A percentile compares a stretch with the other conserved stretches of the same genome.
Conservation (phyloP, 257 asterid genomes). For the Ilex aquifolium region DNA sequence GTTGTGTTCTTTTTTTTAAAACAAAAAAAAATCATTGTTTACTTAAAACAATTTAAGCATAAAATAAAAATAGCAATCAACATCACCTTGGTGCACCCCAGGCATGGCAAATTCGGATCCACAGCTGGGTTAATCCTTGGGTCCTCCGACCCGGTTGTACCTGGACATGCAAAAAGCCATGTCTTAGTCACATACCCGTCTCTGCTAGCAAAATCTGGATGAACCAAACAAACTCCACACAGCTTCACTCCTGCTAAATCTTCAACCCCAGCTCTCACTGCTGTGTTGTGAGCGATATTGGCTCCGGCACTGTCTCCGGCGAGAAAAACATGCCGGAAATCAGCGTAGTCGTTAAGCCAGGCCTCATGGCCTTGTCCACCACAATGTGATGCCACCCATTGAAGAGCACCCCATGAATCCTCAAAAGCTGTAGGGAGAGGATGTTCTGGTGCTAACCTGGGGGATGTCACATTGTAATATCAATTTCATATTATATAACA, state of each 20-base stretch:
- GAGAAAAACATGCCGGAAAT: slow-evolving; percentile 18
- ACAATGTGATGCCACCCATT: slow-evolving; percentile 28
- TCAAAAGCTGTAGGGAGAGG: slow-evolving; percentile 28
- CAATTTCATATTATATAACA: no score
- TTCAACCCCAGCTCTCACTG: slow-evolving; percentile 24
- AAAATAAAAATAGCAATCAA: no score
- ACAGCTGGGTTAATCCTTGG: neutral
- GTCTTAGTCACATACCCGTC: neutral
- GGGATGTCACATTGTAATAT: no score
- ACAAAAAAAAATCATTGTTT: no score
- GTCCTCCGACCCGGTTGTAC: neutral
- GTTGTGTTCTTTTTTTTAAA: no score
- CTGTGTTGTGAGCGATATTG: slow-evolving; percentile 23
- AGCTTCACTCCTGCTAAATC: neutral
- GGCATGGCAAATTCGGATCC: neutral
- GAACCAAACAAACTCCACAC: neutral
- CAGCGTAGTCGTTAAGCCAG: slow-evolving; percentile 21
- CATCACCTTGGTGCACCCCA: neutral
- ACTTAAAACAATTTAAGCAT: no score
- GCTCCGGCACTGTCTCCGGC: slow-evolving; percentile 40
- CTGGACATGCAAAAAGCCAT: neutral
- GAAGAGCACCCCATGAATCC: slow-evolving; percentile 25
- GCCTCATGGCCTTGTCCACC: slow-evolving; percentile 12
- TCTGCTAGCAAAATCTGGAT: neutral
- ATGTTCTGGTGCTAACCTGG: slow-evolving; percentile 39